A percentile compares a stretch with the other conserved stretches of the same genome.
phyloP scores from a whole-genome alignment of 192 early-diverging fungal species.

The Gryganskiella cystojenkinii region DNA sequence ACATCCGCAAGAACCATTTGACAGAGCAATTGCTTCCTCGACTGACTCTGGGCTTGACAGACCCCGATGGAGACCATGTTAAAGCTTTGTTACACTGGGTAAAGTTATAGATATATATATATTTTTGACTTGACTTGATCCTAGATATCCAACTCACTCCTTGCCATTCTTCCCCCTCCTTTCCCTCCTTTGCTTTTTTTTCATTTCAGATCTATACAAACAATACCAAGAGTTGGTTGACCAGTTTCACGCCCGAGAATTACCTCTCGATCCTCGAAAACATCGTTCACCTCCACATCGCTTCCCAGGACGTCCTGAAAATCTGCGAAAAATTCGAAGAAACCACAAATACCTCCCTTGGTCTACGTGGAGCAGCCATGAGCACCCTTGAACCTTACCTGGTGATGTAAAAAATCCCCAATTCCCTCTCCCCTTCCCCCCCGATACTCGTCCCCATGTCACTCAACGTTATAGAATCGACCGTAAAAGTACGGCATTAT shows the following conservation, averaged over 20 bases:
- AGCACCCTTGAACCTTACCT: too few species aligned
- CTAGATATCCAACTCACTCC: not conserved
- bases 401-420: too few species aligned
- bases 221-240: not conserved
- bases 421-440: too few species aligned
- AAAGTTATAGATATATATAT: not conserved
- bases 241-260: constrained; percentile 9
- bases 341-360: not conserved
- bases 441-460: too few species aligned
- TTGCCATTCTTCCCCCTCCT: not conserved
- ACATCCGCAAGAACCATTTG: too few species aligned
- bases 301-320: constrained; percentile 1
- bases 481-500: too few species aligned
- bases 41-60: not conserved
- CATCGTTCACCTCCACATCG: constrained; percentile 15
- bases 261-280: constrained; percentile 10
- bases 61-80: constrained; percentile 10
- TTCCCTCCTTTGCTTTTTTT: not conserved
- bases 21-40: not conserved
- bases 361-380: not conserved
- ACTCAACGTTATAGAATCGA: too few species aligned
- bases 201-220: constrained; percentile 22
- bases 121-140: not conserved
- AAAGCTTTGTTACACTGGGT: constrained; percentile 28
- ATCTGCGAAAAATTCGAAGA: constrained; percentile 16